Base-by-base conservation (phyloP, 73 alveolate species). In the Paramecium sexaurelia region DNA sequence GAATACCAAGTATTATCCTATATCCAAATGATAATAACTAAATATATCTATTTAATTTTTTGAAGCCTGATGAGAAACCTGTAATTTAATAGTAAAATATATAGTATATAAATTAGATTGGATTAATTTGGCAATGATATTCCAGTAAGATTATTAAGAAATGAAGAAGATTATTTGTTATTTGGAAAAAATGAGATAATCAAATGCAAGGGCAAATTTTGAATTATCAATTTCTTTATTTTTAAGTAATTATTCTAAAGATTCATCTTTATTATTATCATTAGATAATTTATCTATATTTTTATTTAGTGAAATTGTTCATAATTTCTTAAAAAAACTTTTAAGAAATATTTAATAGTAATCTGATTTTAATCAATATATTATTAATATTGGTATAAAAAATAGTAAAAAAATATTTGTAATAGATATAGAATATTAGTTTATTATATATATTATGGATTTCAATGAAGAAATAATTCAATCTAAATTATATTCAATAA, bases 401-500 rank as follows among this genome's bases (percentile, higher is more conserved):
- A n/a, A n/a, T n/a, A n/a, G n/a, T n/a, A n/a, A n/a, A n/a, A n/a
- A n/a, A n/a, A n/a, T n/a, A n/a, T n/a, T n/a, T n/a, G n/a, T n/a
- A n/a, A n/a, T n/a, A n/a, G n/a, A n/a, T n/a, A 9, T n/a, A 9
- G 8, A 17, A 47, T 67, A 67, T 47, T 22, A 47, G 85, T 47
- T 19, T 6, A 17, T 10, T 7, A 45, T 45, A 51, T 51, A 51
- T 51, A 51, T 51, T 51, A 17, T 51, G 67, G 6, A 51, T 51
- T 17, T 51, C 27, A 51, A 51, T 51, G 32, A 51, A 51, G 2
- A 35, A 35, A 35, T 35, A 35, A 35, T 4, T 78, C 73, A 78
- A 17, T 88, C 94, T 37, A 88, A 55, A 68, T 82, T 88, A 40
- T 75, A 88, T 37, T 88, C 94, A 5, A 82, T 47, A 20, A 88